phyloP scores from a whole-genome alignment of 1,139 yeast genomes.

The Pichia sp. region DNA sequence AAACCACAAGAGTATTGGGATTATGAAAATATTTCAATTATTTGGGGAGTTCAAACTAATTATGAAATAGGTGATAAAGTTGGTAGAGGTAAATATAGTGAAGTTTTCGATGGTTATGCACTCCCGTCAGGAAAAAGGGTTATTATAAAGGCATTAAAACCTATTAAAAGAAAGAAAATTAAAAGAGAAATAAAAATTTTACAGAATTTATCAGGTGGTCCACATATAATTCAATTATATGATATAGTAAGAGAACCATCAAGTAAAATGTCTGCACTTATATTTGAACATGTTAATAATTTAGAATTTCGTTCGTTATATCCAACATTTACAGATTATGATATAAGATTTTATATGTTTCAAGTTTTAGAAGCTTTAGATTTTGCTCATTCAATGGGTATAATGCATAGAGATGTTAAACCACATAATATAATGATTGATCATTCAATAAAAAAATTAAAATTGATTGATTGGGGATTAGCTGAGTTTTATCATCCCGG shows the following conservation, averaged over 20 bases:
- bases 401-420: slow-evolving; percentile 78
- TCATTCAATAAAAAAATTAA: slow-evolving; percentile 51
- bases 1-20: slow-evolving; percentile 75
- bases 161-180: slow-evolving; percentile 74
- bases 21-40: slow-evolving; percentile 62
- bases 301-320: slow-evolving; percentile 67
- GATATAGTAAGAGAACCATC: slow-evolving; percentile 75
- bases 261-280: slow-evolving; percentile 67
- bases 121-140: slow-evolving; percentile 32
- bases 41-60: slow-evolving; percentile 64
- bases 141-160: slow-evolving; percentile 74
- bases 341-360: slow-evolving; percentile 64
- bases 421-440: slow-evolving; percentile 86
- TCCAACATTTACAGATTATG: slow-evolving; percentile 56
- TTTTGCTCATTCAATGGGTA: slow-evolving; percentile 77
- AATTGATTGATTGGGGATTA: slow-evolving; percentile 79
- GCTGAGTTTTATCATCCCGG: slow-evolving; percentile 80
- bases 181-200: slow-evolving; percentile 71
- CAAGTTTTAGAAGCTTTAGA: slow-evolving; percentile 67
- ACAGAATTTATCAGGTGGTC: slow-evolving; percentile 71
- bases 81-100: slow-evolving; percentile 77
- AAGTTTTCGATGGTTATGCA: slow-evolving; percentile 60
- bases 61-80: slow-evolving; percentile 67
- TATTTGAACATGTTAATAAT: slow-evolving; percentile 66
- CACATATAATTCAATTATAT: slow-evolving; percentile 59